phyloP scores from a whole-genome alignment of 441 rosid genomes.

The Syzygium syzygioides region DNA sequence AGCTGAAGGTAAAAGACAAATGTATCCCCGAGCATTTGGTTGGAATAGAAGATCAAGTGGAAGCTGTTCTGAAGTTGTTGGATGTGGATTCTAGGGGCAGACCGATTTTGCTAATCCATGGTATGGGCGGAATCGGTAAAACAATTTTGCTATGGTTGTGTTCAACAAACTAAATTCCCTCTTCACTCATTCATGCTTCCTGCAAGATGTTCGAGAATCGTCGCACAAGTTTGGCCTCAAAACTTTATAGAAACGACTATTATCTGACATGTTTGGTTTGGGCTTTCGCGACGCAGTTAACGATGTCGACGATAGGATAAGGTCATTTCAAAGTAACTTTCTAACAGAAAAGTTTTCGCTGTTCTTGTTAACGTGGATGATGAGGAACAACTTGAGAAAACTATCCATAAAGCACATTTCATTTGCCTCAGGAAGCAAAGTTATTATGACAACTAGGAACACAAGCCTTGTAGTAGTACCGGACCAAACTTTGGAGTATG shows the following conservation, averaged over 20 bases:
- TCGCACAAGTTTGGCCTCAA: background rate
- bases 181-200: background rate
- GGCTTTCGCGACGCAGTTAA: background rate
- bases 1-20: background rate
- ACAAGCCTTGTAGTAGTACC: background rate
- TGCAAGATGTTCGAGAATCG: background rate
- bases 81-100: background rate
- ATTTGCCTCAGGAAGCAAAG: too few relatives aligned
- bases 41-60: background rate
- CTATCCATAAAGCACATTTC: too few relatives aligned
- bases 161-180: background rate
- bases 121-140: background rate
- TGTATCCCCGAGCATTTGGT: background rate
- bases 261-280: background rate
- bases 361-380: too few relatives aligned
- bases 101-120: background rate
- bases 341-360: too few relatives aligned
- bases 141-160: background rate
- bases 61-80: background rate
- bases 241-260: background rate
- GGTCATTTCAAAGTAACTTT: too few relatives aligned
- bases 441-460: background rate
- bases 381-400: too few relatives aligned
- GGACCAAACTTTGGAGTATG: background rate
- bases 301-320: too few relatives aligned